phyloP scores from a whole-genome alignment of 129 eudicot species.

The sunflower (Helianthus annuus) region HanXRQr2.0-SUNRISE NC_035443.2:87789829-87790328 shows the following conservation, averaged over 20 bases:
- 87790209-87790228: constrained; percentile 54
- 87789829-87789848: too few species aligned
- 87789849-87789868: too few species aligned
- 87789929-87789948: neutral
- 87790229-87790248: constrained; percentile 57
- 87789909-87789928: neutral
- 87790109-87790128: constrained; percentile 21
- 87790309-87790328: constrained; percentile 47
- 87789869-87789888: too few species aligned
- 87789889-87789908: neutral
- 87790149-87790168: constrained; percentile 21
- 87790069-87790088: neutral
- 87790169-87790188: constrained; percentile 30
- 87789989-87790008: too few species aligned
- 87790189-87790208: constrained; percentile 54
- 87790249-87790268: constrained; percentile 87
- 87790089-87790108: constrained; percentile 2
- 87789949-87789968: too few species aligned
- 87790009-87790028: neutral
- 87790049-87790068: neutral
- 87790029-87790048: neutral
- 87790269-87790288: constrained; percentile 63
- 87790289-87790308: constrained; percentile 48
- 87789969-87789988: too few species aligned
- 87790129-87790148: constrained; percentile 43